Evolutionary conservation across 805 yeast genomes (phyloP), one percentile per base, ranked within the genome.

Genomic region (Saccharomyces jurei): DNA sequence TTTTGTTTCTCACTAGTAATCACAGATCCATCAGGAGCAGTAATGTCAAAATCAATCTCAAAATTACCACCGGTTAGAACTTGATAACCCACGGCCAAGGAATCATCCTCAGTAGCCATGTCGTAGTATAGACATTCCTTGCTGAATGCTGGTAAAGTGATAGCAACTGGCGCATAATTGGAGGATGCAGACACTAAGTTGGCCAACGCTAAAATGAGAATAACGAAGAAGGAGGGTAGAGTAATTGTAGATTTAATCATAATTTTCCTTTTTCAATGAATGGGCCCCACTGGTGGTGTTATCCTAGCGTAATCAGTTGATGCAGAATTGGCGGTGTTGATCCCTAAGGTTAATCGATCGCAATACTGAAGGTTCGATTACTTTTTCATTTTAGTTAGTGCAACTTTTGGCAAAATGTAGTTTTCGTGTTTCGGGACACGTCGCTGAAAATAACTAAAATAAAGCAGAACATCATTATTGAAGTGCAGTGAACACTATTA

Each of bases 21-120:
- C 11, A 74, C 66, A 48, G 75, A 71, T 25, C 81, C 82, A 49
- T 68, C 73, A 36, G 88, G 87, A 52, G 80, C 76, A 52, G 74
- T 79, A 58, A 83, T 81, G 55, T 77, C 75, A 65, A 82, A 83
- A 65, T 83, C 86, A 53, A 83, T 79, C 66, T 83, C 87, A 61
- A 82, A 83, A 53, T 82, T 76, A 17, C 88, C 88, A 57, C 88
- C 88, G 50, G 81, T 77, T 61, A 83, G 77, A 52, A 83, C 88
- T 64, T 75, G 79, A 54, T 75, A 75, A 48, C 75, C 69, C 8
- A 74, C 71, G 14, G 72, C 70, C n/a, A 75, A 55, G 1, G 77
- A 61, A 48, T 75, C 77, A 0, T 71, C 74, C 6, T 73, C 74
- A 46, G 63, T 56, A 21, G 54, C 50, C 55, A 76, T 56, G 53